phyloP scores from a whole-genome alignment of 2,329 filamentous ascomycete species.

The Tympanopsis confertula region DNA sequence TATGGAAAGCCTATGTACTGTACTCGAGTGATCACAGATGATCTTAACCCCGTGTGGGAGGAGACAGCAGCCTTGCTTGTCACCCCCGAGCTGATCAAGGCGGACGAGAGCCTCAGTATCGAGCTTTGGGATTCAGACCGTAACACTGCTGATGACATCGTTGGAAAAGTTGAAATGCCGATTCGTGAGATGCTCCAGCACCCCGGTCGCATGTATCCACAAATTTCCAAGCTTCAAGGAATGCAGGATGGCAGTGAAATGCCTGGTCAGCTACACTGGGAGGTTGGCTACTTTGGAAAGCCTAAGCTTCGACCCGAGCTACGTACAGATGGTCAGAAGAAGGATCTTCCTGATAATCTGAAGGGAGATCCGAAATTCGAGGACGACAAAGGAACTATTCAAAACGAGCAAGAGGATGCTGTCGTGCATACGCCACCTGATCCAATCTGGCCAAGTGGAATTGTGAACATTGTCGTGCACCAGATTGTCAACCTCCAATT shows the following conservation, averaged over 20 bases:
- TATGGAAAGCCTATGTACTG: conserved; percentile 60
- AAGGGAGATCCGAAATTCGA: conserved; percentile 28
- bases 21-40: conserved; percentile 51
- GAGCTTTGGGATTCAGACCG: conserved; percentile 70
- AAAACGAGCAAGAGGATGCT: conserved; percentile 47
- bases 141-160: conserved; percentile 61
- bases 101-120: conserved; percentile 55
- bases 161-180: conserved; percentile 61
- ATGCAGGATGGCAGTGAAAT: conserved; percentile 50
- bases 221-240: conserved; percentile 27
- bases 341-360: conserved; percentile 44
- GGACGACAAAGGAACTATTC: conserved; percentile 56
- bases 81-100: conserved; percentile 59
- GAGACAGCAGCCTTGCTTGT: conserved; percentile 62
- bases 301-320: conserved; percentile 35
- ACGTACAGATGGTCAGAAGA: conserved; percentile 45
- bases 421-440: conserved; percentile 58
- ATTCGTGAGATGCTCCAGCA: conserved; percentile 53
- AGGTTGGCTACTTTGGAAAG: conserved; percentile 62
- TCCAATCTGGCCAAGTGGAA: conserved; percentile 47
- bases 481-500: conserved; percentile 61
- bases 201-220: conserved; percentile 16
- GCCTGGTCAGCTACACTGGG: conserved; percentile 60
- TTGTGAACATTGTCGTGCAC: conserved; percentile 61
- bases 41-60: conserved; percentile 61